Evolutionary conservation across 768 basidiomycete genomes (phyloP), one percentile per base, ranked within the genome.

Genomic region (Atractiella rhizophila): DNA sequence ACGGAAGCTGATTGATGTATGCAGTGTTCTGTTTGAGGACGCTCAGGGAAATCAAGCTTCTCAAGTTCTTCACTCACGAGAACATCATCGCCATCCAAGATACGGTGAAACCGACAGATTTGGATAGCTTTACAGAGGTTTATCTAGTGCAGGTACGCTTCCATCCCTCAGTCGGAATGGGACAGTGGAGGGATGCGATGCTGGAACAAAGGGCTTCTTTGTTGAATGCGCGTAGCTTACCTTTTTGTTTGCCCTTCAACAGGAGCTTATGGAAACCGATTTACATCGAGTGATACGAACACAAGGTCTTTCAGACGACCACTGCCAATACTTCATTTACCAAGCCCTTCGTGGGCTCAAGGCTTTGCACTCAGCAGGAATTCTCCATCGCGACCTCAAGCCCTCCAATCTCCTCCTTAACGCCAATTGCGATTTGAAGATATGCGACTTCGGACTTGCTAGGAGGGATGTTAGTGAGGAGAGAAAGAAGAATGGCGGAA

Each of bases 251-350:
- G n/a, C n/a, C n/a, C n/a, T n/a, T n/a, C n/a, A n/a, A 28, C 24
- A 54, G 48, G 53, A 56, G 35, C 46, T 54, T 13, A 56, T 55
- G 53, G 52, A 55, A 40, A 59, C 53, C 5, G 48, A 48, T 62
- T 74, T 94, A 71, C 86, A 94, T 57, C 76, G 88, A 15, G 86
- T 91, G 30, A 88, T 94, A 56, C 69, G 82, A 39, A 86, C 83
- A 19, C 85, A 91, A 56, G 78, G 86, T 57, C 68, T 94, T 6
- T 82, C 78, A 20, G 85, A 94, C 55, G 86, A 94, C 60, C 86
- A 91, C 56, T 79, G 75, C 10, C 83, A 75, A 66, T 79, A 78
- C 24, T n/a, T 21, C 40, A 36, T 37, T 34, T 36, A 77, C 56
- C 82, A 94, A 59, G 88, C 86, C 1, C 69, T 94, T 13, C 74